A percentile compares a stretch with the other conserved stretches of the same genome.
Evolutionary conservation across 2,329 filamentous ascomycete species (phyloP).

Genomic region (Neurospora crassa): DNA sequence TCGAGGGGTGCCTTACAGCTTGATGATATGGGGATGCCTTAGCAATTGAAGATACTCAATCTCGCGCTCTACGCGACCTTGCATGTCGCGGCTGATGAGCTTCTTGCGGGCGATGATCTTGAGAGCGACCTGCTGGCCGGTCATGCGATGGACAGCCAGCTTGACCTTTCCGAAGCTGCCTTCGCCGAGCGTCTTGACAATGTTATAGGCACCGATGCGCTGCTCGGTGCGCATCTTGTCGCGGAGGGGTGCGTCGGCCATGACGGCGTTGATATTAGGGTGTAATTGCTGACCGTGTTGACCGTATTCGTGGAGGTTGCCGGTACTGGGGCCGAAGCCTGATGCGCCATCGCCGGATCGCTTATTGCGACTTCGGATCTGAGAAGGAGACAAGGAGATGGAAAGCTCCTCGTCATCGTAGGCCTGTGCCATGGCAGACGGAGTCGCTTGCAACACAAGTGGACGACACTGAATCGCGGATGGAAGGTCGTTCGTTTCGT

Average conservation of each 20-base stretch:
- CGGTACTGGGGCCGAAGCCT: slow-evolving; percentile 23
- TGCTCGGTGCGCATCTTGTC: slow-evolving; percentile 59
- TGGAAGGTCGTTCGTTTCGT: not conserved
- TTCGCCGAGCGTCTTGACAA: slow-evolving; percentile 85
- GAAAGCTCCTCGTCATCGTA: slow-evolving; percentile 72
- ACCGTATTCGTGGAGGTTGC: slow-evolving; percentile 12
- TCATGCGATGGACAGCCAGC: slow-evolving; percentile 84
- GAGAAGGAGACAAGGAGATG: slow-evolving; percentile 60
- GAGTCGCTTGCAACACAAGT: not conserved
- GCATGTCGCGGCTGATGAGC: slow-evolving; percentile 95
- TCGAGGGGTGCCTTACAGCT: slow-evolving; percentile 54
- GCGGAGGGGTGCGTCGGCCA: slow-evolving; percentile 24
- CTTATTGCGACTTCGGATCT: slow-evolving; percentile 45
- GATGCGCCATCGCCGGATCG: slow-evolving; percentile 15
- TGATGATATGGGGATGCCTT: slow-evolving; percentile 97
- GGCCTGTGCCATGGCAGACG: slow-evolving; percentile 14
- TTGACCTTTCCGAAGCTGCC: slow-evolving; percentile 99
- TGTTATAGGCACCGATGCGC: slow-evolving; percentile 84
- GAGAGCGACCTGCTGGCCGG: slow-evolving; percentile 88
- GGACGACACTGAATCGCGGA: not conserved
- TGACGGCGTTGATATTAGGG: slow-evolving; percentile 23
- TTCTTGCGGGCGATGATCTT: slow-evolving; percentile 98
- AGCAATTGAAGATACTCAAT: slow-evolving; percentile 96
- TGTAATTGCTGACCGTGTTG: slow-evolving; percentile 7
- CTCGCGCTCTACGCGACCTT: slow-evolving; percentile 91